Evolutionary conservation across 345 rosid species (phyloP).

Genomic region (Linum lewisii): DNA sequence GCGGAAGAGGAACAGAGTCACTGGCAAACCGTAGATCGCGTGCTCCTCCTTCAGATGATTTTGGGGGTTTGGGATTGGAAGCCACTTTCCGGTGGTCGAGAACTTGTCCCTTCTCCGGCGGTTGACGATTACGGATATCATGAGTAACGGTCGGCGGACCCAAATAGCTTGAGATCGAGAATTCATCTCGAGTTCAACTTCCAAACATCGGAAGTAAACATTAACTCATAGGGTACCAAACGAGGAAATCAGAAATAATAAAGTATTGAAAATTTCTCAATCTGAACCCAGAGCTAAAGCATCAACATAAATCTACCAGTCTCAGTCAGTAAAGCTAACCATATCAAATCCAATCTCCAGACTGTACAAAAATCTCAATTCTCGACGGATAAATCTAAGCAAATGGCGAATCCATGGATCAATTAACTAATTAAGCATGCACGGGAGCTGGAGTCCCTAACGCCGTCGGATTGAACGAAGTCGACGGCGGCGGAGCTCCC

Average conservation of each 20-base stretch:
- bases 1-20: no score
- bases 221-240: not conserved
- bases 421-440: slow-evolving; percentile 45
- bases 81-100: no score
- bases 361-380: not conserved
- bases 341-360: not conserved
- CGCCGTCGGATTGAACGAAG: slow-evolving; percentile 27
- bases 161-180: no score
- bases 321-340: no score
- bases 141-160: no score
- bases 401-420: not conserved
- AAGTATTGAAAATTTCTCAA: not conserved
- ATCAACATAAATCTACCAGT: no score
- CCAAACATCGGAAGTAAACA: not conserved
- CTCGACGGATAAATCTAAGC: no score
- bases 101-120: no score
- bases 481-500: slow-evolving; percentile 41
- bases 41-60: no score
- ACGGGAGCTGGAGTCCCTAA: slow-evolving; percentile 50
- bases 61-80: no score
- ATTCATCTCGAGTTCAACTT: not conserved
- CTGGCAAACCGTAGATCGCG: no score
- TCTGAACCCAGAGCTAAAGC: not conserved
- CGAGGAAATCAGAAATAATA: not conserved
- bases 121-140: no score